Evolutionary conservation across 2,329 filamentous ascomycete genomes (phyloP).

Genomic region (Elsinoe fawcettii): DNA sequence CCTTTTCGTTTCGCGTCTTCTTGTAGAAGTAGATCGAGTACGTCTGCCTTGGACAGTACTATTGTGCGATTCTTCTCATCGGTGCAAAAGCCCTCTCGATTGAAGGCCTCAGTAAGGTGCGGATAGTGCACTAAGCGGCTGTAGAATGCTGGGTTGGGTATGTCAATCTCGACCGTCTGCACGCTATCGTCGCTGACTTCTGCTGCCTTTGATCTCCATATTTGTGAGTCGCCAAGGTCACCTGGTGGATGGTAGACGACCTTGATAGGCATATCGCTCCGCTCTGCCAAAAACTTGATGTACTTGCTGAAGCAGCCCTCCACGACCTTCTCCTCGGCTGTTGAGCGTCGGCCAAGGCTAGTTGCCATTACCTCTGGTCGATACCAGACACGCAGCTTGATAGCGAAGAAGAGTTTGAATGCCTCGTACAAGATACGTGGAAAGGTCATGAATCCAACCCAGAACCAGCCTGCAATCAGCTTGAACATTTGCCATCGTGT

Average conservation of each 20-base stretch:
- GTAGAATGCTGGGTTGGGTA: constrained; percentile 61
- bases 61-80: constrained; percentile 52
- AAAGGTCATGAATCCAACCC: constrained; percentile 59
- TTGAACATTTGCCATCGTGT: constrained; percentile 24
- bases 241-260: constrained; percentile 48
- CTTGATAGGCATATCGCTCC: constrained; percentile 37
- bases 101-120: constrained; percentile 54
- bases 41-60: constrained; percentile 47
- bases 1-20: background rate
- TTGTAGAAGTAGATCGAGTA: constrained; percentile 42
- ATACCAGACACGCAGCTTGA: constrained; percentile 56
- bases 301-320: constrained; percentile 35
- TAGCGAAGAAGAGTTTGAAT: constrained; percentile 47
- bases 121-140: constrained; percentile 56
- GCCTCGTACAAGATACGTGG: constrained; percentile 59
- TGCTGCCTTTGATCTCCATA: background rate
- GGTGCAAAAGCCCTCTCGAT: constrained; percentile 47
- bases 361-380: constrained; percentile 53
- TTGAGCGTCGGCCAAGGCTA: constrained; percentile 49
- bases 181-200: constrained; percentile 26
- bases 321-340: constrained; percentile 40
- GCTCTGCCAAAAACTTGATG: constrained; percentile 41
- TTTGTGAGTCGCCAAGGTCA: constrained; percentile 19
- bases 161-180: constrained; percentile 45
- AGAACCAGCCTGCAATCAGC: constrained; percentile 49